Percentiles rank a stretch among this genome's conserved stretches.
Evolutionary conservation across 352 stramenopile species (phyloP).

Genomic region (Globisporangium mamillatum): DNA sequence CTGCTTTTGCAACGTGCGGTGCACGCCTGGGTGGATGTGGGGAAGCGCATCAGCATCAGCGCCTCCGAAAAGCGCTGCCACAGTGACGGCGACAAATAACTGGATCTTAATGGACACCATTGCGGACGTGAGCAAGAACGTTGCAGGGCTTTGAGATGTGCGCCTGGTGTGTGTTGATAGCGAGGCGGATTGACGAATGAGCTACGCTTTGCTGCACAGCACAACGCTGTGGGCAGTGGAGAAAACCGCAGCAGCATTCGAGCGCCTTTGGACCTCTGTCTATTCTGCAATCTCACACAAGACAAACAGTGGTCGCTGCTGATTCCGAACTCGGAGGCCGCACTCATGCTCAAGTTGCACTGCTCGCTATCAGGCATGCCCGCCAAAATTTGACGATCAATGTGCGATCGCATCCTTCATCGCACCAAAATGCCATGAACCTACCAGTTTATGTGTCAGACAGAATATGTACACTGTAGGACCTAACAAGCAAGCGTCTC

Average conservation of each 20-base stretch:
- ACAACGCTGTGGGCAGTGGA: neutral
- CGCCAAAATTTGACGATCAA: neutral
- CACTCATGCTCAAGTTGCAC: neutral
- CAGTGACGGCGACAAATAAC: neutral
- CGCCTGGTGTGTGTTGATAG: neutral
- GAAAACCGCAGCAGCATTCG: neutral
- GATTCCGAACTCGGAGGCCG: neutral
- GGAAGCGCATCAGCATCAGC: neutral
- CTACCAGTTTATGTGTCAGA: neutral
- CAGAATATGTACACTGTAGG: neutral
- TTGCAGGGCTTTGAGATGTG: neutral
- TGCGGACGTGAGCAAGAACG: neutral
- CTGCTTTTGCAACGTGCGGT: constrained; percentile 26
- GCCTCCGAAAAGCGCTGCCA: neutral
- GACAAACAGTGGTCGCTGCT: neutral
- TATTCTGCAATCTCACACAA: neutral
- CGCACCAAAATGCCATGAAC: neutral
- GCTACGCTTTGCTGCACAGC: neutral
- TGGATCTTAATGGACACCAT: neutral
- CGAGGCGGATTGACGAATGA: neutral
- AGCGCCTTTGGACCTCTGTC: neutral
- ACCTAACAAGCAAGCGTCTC: neutral
- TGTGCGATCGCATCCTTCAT: neutral
- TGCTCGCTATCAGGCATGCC: neutral
- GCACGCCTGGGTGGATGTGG: constrained; percentile 21